Percentiles rank a stretch among this genome's conserved stretches.
Evolutionary conservation across 768 basidiomycete species (phyloP).

Genomic region (Leccinum rimulosum): DNA sequence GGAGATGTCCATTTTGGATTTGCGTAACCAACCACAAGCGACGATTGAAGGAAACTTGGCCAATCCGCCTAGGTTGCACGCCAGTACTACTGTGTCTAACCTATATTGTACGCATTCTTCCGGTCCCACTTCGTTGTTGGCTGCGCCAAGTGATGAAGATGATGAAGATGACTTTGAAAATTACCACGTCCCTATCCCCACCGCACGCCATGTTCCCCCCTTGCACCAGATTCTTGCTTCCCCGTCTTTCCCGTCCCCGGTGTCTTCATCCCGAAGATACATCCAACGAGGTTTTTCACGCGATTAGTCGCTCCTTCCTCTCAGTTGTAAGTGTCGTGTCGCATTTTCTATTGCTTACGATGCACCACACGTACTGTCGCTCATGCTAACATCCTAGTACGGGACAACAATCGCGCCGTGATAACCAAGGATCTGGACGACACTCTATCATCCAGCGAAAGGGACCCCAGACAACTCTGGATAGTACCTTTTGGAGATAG

Average conservation of each 20-base stretch:
- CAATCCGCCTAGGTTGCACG: conserved; percentile 77
- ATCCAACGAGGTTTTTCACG: conserved; percentile 66
- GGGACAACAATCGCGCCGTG: conserved; percentile 83
- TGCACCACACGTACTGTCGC: conserved; percentile 17
- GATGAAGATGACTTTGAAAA: conserved; percentile 76
- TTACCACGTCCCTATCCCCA: conserved; percentile 33
- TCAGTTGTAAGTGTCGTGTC: conserved; percentile 56
- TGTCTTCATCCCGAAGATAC: conserved; percentile 76
- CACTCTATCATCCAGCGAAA: too few species aligned
- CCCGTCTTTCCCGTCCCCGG: conserved; percentile 59
- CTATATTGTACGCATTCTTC: conserved; percentile 74
- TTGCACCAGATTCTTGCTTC: conserved; percentile 13
- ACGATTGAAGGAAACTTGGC: conserved; percentile 83
- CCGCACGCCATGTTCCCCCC: too few species aligned
- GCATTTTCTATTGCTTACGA: conserved; percentile 16
- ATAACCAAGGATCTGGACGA: conserved; percentile 71
- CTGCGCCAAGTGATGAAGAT: conserved; percentile 61
- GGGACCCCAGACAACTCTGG: too few species aligned
- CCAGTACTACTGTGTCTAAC: conserved; percentile 83
- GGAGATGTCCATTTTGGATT: conserved; percentile 57
- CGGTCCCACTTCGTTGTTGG: conserved; percentile 55
- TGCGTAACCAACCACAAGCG: conserved; percentile 86
- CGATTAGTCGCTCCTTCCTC: conserved; percentile 69
- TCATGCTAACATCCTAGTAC: conserved; percentile 3
- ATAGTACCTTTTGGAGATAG: too few species aligned